Conservation (phyloP, 2,329 filamentous ascomycete species). For the Epichloe sylvatica region DNA sequence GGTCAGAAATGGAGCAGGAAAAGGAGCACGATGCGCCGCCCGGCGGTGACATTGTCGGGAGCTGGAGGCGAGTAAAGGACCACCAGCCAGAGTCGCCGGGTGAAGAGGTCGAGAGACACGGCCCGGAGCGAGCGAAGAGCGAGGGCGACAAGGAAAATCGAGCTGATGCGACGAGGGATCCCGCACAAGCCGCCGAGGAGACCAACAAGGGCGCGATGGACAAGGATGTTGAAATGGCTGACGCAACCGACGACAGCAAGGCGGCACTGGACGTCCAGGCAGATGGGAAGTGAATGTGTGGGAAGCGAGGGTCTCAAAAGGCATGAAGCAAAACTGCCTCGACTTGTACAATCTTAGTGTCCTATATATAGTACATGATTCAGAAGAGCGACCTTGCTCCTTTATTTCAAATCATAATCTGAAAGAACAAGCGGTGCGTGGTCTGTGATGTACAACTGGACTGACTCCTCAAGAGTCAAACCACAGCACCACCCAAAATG, state of each 20-base stretch:
- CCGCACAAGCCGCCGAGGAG: conserved; percentile 5
- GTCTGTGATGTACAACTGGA: no score
- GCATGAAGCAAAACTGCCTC: neutral
- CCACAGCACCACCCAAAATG: no score
- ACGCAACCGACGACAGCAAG: conserved; percentile 7
- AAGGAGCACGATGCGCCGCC: conserved; percentile 13
- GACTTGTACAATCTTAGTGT: conserved; percentile 1
- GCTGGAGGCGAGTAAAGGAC: conserved; percentile 20
- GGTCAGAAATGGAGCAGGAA: conserved; percentile 12
- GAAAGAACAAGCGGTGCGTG: neutral
- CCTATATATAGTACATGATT: neutral
- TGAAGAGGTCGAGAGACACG: conserved; percentile 14
- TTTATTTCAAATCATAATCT: neutral
- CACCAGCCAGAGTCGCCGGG: conserved; percentile 11
- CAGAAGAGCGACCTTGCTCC: neutral
- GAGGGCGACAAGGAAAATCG: conserved; percentile 37
- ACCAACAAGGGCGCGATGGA: conserved; percentile 4
- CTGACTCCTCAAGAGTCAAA: no score
- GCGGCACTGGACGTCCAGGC: neutral
- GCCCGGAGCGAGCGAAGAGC: conserved; percentile 16
- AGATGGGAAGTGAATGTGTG: conserved; percentile 8
- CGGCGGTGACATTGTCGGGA: conserved; percentile 19
- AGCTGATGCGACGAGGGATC: conserved; percentile 6
- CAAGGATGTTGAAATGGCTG: conserved; percentile 21
- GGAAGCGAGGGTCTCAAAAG: neutral